phyloP scores from a whole-genome alignment of 257 asterid genomes.

The Fraxinus excelsior region DNA sequence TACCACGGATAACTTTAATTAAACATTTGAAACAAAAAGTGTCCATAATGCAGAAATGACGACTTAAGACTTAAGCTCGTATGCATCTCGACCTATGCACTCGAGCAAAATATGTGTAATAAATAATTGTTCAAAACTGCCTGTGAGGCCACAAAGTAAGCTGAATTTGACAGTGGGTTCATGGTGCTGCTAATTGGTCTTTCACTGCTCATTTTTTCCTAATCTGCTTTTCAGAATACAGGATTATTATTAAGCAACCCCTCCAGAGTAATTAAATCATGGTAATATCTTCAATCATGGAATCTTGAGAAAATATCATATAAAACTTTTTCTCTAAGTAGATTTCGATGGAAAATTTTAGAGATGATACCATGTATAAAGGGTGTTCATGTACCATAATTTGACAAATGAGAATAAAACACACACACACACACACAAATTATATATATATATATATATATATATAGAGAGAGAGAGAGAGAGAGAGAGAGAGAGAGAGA shows the following conservation, averaged over 20 bases:
- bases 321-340: neutral
- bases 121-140: neutral
- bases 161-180: neutral
- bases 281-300: neutral
- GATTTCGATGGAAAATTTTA: neutral
- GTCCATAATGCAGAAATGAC: neutral
- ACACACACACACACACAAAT: too few relatives aligned
- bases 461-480: too few relatives aligned
- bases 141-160: neutral
- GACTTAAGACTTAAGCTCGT: neutral
- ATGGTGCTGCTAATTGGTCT: neutral
- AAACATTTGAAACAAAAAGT: slow-evolving; percentile 9
- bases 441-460: too few relatives aligned
- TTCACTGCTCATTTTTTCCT: neutral
- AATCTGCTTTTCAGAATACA: neutral
- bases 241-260: neutral
- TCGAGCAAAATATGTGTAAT: neutral
- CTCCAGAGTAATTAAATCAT: neutral
- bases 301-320: neutral
- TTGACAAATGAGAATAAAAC: neutral
- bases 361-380: neutral
- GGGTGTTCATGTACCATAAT: neutral
- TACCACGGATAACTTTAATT: slow-evolving; percentile 11
- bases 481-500: too few relatives aligned
- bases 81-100: neutral